These are phyloP conservation scores for Cyberlindnera xylosilytica DNA, from an alignment of 805 yeast genomes.

Conservation along the genomic window DNA sequence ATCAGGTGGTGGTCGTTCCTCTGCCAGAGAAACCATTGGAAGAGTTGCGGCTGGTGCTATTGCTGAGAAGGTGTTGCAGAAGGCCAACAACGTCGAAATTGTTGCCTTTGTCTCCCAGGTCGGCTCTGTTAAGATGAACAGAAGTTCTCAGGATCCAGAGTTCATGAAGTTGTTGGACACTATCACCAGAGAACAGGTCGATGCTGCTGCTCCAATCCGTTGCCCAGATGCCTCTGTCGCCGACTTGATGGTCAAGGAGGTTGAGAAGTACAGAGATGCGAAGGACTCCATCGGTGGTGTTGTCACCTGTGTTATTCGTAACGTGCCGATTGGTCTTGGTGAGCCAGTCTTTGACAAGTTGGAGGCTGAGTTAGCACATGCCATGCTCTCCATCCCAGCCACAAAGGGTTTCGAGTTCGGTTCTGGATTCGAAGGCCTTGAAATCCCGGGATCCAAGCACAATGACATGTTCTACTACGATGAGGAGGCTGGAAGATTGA, in stretches of 20 bases:
- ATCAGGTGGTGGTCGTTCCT: conserved; percentile 96
- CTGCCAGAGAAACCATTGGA: conserved; percentile 97
- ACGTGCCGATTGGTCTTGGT: conserved; percentile 93
- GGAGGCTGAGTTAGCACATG: conserved; percentile 94
- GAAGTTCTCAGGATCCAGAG: conserved; percentile 60
- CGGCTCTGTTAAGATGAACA: conserved; percentile 74
- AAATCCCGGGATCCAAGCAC: conserved; percentile 89
- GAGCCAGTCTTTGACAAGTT: conserved; percentile 97
- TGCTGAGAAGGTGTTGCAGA: conserved; percentile 84
- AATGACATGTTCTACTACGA: conserved; percentile 80
- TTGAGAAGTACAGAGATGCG: conserved; percentile 80
- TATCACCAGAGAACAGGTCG: conserved; percentile 86
- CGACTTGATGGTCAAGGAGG: conserved; percentile 78
- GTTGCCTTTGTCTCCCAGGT: conserved; percentile 96
- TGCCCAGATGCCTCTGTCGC: conserved; percentile 80
- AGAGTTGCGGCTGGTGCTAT: conserved; percentile 98
- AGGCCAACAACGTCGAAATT: conserved; percentile 81
- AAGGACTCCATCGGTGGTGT: conserved; percentile 97
- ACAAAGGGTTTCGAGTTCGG: conserved; percentile 98
- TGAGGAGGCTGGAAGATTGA: conserved; percentile 56
- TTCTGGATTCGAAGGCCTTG: conserved; percentile 89
- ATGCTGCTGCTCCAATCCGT: conserved; percentile 83
- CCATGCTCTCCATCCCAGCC: conserved; percentile 97
- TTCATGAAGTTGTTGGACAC: conserved; percentile 69
- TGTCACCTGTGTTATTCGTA: conserved; percentile 94